Conservation (phyloP, 495 filamentous ascomycete species). For the Aspergillus conjunctus region DNA sequence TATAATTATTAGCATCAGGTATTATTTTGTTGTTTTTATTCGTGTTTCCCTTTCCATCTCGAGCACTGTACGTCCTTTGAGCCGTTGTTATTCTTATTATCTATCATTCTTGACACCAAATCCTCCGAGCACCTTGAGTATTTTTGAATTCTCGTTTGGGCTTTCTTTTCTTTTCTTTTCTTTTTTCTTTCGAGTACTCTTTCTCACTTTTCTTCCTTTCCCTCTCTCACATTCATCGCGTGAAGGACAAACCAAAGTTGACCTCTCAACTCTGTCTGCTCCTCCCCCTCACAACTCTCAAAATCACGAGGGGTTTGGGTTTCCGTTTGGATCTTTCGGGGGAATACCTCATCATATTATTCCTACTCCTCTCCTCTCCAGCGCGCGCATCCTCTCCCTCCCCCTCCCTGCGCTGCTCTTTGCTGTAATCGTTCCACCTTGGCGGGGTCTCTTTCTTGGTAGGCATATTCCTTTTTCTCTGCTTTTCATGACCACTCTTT, state of each 20-base stretch:
- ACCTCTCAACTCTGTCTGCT: constrained; percentile 6
- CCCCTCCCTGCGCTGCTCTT: not conserved
- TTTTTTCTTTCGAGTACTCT: constrained; percentile 4
- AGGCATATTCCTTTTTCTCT: constrained; percentile 6
- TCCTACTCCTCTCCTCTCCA: not conserved
- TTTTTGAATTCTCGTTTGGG: constrained; percentile 12
- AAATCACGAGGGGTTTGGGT: constrained; percentile 2
- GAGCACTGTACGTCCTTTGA: constrained; percentile 10
- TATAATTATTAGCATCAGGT: constrained; percentile 6
- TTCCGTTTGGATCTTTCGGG: not conserved
- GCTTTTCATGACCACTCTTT: not conserved
- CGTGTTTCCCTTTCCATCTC: constrained; percentile 19
- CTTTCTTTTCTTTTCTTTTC: constrained; percentile 15
- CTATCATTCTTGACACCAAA: not conserved
- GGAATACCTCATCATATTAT: not conserved
- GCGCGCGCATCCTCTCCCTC: constrained; percentile 2
- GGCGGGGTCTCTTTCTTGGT: not conserved
- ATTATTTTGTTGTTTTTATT: constrained; percentile 14
- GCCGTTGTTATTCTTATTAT: constrained; percentile 14
- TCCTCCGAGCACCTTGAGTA: constrained; percentile 12
- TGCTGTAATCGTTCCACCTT: not conserved
- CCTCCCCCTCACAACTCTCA: constrained; percentile 11
- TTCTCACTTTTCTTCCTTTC: constrained; percentile 7
- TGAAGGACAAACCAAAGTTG: too few species aligned
- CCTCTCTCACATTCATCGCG: not conserved